phyloP scores from a whole-genome alignment of 2,329 filamentous ascomycete genomes.

The Ciborinia camelliae region DNA sequence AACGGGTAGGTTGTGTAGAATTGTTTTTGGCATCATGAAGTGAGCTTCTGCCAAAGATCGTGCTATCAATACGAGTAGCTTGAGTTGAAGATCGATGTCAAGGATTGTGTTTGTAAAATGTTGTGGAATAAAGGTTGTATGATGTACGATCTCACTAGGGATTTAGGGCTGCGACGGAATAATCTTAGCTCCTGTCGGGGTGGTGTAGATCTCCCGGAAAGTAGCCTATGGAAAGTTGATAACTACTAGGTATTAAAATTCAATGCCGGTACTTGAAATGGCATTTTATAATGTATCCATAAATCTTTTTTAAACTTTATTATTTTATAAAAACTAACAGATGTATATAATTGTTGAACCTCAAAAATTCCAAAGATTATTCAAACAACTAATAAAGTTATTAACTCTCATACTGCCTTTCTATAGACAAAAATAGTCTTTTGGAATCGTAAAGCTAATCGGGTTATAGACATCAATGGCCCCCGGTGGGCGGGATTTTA shows the following conservation, averaged over 20 bases:
- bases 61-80: not conserved
- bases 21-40: slow-evolving; percentile 13
- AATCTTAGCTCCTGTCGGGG: not conserved
- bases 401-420: too few relatives aligned
- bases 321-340: not conserved
- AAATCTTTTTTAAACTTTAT: not conserved
- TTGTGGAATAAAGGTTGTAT: not conserved
- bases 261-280: not conserved
- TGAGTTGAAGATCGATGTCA: not conserved
- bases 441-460: too few relatives aligned
- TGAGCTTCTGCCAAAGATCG: not conserved
- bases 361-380: not conserved
- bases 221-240: not conserved
- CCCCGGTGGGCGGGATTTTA: too few relatives aligned
- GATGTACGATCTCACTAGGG: not conserved
- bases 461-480: too few relatives aligned
- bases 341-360: too few relatives aligned
- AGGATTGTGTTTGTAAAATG: not conserved
- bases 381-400: not conserved
- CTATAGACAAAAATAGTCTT: too few relatives aligned
- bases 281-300: not conserved
- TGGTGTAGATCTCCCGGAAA: slow-evolving; percentile 6
- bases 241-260: not conserved
- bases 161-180: not conserved
- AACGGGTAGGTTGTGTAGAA: slow-evolving; percentile 12